phyloP scores from a whole-genome alignment of 2,329 filamentous ascomycete genomes.

The Diplodia mutila region DNA sequence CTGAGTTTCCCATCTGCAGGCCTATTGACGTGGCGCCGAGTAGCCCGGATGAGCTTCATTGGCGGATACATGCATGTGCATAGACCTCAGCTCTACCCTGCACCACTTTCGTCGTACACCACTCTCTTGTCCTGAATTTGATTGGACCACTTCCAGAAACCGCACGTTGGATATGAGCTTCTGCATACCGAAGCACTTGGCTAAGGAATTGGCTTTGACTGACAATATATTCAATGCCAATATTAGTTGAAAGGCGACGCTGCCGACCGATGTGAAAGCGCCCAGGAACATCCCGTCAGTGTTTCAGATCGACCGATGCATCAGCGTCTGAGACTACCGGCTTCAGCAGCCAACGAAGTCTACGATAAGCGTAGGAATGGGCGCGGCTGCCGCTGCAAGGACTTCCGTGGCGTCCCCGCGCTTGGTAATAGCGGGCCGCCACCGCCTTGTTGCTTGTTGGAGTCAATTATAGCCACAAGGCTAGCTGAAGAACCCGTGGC shows the following conservation, averaged over 20 bases:
- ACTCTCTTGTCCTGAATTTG: neutral
- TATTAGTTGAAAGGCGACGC: neutral
- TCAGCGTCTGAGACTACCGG: neutral
- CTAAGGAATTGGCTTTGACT: neutral
- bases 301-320: neutral
- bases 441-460: neutral
- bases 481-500: neutral
- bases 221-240: too few species aligned
- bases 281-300: neutral
- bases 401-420: constrained; percentile 5
- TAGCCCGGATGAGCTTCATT: neutral
- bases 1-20: neutral
- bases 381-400: neutral
- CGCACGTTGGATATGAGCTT: neutral
- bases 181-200: neutral
- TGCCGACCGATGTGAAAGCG: neutral
- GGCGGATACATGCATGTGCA: neutral
- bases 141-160: neutral
- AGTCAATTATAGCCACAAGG: neutral
- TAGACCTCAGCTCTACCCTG: neutral
- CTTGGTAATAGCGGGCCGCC: constrained; percentile 9
- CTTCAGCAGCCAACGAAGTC: neutral
- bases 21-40: neutral
- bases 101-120: neutral
- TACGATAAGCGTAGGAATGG: neutral